These are phyloP conservation scores for Trifolium subterraneum DNA, from an alignment of 306 rosid genomes.

Conservation along the genomic window DNA sequence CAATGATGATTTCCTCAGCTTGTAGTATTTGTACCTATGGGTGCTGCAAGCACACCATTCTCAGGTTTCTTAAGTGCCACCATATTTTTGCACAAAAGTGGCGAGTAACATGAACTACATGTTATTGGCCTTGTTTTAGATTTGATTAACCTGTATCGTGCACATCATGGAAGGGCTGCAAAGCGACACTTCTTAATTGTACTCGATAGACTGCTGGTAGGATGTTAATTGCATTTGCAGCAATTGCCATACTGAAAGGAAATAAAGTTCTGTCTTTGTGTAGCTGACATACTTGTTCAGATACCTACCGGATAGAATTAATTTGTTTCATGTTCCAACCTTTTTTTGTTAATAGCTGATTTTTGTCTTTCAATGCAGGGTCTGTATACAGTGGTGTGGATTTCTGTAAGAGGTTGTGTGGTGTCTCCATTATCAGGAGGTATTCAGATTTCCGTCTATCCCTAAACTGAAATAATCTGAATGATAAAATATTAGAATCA, in stretches of 20 bases:
- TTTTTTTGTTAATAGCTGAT: constrained; percentile 31
- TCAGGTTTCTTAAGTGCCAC: constrained; percentile 34
- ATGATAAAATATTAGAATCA: constrained; percentile 28
- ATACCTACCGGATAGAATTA: neutral
- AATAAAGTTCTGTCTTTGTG: neutral
- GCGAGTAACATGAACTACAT: constrained; percentile 1
- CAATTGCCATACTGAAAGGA: constrained; percentile 1
- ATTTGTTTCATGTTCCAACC: constrained; percentile 8
- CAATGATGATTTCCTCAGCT: neutral
- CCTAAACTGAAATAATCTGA: constrained; percentile 23
- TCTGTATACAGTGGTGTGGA: constrained; percentile 96
- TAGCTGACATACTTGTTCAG: constrained; percentile 23
- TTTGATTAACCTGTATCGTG: neutral
- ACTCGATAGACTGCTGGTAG: constrained; percentile 19
- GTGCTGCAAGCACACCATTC: constrained; percentile 20
- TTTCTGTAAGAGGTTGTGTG: constrained; percentile 96
- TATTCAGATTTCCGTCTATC: constrained; percentile 41
- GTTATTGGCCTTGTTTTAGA: constrained; percentile 9
- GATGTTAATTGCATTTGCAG: constrained; percentile 26
- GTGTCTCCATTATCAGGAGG: constrained; percentile 95
- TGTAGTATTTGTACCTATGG: constrained; percentile 22
- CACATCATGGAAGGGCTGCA: constrained; percentile 27
- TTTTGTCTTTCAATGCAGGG: constrained; percentile 56
- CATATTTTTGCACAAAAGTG: constrained; percentile 16
- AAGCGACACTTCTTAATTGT: constrained; percentile 2